These are phyloP conservation scores for Geranium incanum DNA, from an alignment of 441 rosid species.

Conservation along the genomic window DNA sequence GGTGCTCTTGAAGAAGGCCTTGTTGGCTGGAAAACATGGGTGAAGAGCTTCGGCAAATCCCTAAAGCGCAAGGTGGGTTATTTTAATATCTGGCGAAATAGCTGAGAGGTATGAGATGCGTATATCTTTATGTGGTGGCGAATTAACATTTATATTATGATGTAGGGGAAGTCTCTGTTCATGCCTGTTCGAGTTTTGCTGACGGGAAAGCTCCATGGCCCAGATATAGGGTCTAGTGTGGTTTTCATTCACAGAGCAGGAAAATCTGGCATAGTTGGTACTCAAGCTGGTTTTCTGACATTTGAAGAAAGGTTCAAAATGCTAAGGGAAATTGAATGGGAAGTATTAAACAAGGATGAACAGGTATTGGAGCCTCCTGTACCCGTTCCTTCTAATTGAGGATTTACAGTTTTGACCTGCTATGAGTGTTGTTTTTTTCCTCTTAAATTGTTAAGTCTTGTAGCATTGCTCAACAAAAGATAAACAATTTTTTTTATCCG, in stretches of 20 bases:
- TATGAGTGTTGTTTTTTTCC: neutral
- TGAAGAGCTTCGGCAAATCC: constrained; percentile 73
- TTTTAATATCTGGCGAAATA: neutral
- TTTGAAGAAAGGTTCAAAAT: constrained; percentile 56
- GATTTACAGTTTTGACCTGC: constrained; percentile 16
- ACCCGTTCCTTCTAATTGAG: constrained; percentile 27
- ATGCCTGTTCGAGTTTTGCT: constrained; percentile 80
- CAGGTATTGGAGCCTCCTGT: constrained; percentile 40
- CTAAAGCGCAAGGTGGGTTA: constrained; percentile 64
- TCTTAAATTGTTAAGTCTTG: neutral
- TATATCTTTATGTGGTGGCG: neutral
- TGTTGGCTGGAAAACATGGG: constrained; percentile 91
- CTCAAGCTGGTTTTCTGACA: constrained; percentile 52
- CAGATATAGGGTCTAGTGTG: constrained; percentile 65
- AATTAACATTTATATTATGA: neutral
- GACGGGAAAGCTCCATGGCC: constrained; percentile 88
- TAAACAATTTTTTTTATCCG: neutral
- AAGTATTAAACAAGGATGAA: constrained; percentile 40
- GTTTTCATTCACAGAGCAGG: constrained; percentile 64
- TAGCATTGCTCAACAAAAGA: neutral
- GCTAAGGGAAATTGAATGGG: constrained; percentile 62
- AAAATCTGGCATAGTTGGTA: constrained; percentile 39
- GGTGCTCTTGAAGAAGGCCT: constrained; percentile 65
- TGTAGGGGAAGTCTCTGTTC: constrained; percentile 85
- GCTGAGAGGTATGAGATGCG: neutral